Base-by-base conservation (phyloP, 148 eudicot species). In the Arctostaphylos glauca region DNA sequence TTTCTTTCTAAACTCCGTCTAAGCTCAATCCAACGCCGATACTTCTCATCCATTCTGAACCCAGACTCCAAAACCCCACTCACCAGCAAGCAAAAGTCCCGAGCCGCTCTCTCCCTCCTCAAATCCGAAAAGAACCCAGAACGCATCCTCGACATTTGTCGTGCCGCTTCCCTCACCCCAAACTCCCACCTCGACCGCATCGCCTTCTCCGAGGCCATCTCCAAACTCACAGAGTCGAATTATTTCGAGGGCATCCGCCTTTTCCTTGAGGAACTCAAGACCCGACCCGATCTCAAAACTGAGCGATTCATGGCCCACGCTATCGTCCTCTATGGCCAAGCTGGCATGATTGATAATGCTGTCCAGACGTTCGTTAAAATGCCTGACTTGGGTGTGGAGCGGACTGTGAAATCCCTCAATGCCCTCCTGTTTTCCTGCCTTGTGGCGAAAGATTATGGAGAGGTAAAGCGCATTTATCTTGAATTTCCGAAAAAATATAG, bases 281-380 rank as follows among this genome's bases (percentile, higher is more conserved):
- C 81, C 52, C 91, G 95, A 0, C 92, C 93, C 21, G 95, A 94
- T 83, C 85, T 90, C 50, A 76, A 72, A 23, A 88, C 80, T 48
- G 97, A 96, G 83, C 88, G 89, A 8, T 88, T 87, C 62, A 6
- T 91, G 9, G 81, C 97, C 3, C 94, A 94, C 19, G 60, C 94
- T 56, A 92, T 96, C 73, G 80, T 94, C 43, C 90, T 93, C 5
- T 96, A 91, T 38, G 99, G 98, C 13, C 94, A 91, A 79, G 95
- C 96, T 64, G 93, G 88, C 54, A 83, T 96, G 86, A 41, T 89
- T 21, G 80, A 86, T 9, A 83, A 94, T 71, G 99, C 94, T 5
- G 56, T 90, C 18, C 59, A 84, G 54, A 86, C 92, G 58, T 96
- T 94, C 74, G 92, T 92, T 83, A 75, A 89, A 80, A 88, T 96